Evolutionary conservation across 2,329 filamentous ascomycete genomes (phyloP).

Genomic region (Chrysoporthe cubensis): DNA sequence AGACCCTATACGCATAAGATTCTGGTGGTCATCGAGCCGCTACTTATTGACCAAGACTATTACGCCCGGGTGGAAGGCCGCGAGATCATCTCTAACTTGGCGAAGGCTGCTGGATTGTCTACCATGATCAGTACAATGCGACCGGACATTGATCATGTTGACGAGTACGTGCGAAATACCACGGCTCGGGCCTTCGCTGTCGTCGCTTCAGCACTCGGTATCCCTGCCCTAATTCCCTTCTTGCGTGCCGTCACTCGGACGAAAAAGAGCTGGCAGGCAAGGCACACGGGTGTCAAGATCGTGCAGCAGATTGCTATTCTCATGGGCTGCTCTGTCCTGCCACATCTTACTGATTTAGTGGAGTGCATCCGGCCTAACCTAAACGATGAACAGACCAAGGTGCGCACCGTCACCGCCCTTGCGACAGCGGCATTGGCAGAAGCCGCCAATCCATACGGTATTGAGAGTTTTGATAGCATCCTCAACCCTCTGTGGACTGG

Average conservation of each 20-base stretch:
- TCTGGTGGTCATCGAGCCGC: slow-evolving; percentile 95
- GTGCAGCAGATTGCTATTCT: slow-evolving; percentile 98
- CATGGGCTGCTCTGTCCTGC: slow-evolving; percentile 96
- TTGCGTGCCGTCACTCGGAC: slow-evolving; percentile 93
- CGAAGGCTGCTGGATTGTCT: slow-evolving; percentile 93
- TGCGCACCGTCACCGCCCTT: slow-evolving; percentile 92
- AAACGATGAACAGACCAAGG: slow-evolving; percentile 97
- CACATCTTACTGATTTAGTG: slow-evolving; percentile 92
- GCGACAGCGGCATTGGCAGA: slow-evolving; percentile 94
- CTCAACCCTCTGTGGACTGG: slow-evolving; percentile 97
- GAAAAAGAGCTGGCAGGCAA: slow-evolving; percentile 98
- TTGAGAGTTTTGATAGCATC: slow-evolving; percentile 98
- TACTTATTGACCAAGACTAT: slow-evolving; percentile 99
- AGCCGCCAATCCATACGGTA: slow-evolving; percentile 97
- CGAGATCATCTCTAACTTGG: slow-evolving; percentile 97
- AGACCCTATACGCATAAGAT: slow-evolving; percentile 98
- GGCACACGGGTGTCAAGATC: slow-evolving; percentile 98
- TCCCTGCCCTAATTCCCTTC: slow-evolving; percentile 93
- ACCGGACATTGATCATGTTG: slow-evolving; percentile 96
- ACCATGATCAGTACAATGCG: slow-evolving; percentile 99
- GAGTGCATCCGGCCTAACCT: slow-evolving; percentile 96
- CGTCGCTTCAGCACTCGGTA: slow-evolving; percentile 93
- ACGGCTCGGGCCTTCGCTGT: slow-evolving; percentile 97
- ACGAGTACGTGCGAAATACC: slow-evolving; percentile 98
- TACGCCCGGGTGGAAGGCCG: slow-evolving; percentile 97